Base-by-base conservation (phyloP, 1,139 yeast genomes). In the Candida dubliniensis region DNA sequence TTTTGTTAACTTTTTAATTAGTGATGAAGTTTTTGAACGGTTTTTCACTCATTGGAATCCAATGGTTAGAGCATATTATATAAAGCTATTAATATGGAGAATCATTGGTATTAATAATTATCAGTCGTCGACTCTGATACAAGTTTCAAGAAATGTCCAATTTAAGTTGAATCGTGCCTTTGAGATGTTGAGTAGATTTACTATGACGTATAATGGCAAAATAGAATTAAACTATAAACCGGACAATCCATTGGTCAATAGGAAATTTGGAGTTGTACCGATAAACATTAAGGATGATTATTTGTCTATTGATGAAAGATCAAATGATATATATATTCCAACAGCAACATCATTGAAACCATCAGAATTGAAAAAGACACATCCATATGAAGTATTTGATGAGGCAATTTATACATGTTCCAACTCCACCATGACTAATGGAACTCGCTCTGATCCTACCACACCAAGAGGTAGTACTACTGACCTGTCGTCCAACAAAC, bases 21-120 rank as follows among this genome's bases (percentile, higher is more conserved):
- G 77, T 3, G 61, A 68, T 5, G 59, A 61, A 1, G 65, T 67
- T 40, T 85, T 88, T 81, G 61, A 63, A 37, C 67, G 73, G 36
- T 79, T 79, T 48, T 81, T 87, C 55, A 76, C 83, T 38, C 95
- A 88, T 62, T 88, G 95, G 89, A 79, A 82, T 53, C 91, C 96
- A 2, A 63, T 87, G 27, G 82, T 87, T 13, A 71, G 96, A 36
- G 76, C 85, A 2, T 85, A 82, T 56, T 88, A 83, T 59, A 70
- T 81, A 41, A 71, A 90, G 42, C 68, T 88, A 27, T 51, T 88
- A 13, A 72, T 87, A 42, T 88, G 95, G 87, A 74, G 89, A 52
- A 55, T 80, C 2, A 66, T 84, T 25, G 84, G 84, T 2, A 62
- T 75, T 25, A 73, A 73, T 52, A 71, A 71, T 50, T 66, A 59